Evolutionary conservation across 345 rosid species (phyloP).

Genomic region (Populus deltoides): DNA sequence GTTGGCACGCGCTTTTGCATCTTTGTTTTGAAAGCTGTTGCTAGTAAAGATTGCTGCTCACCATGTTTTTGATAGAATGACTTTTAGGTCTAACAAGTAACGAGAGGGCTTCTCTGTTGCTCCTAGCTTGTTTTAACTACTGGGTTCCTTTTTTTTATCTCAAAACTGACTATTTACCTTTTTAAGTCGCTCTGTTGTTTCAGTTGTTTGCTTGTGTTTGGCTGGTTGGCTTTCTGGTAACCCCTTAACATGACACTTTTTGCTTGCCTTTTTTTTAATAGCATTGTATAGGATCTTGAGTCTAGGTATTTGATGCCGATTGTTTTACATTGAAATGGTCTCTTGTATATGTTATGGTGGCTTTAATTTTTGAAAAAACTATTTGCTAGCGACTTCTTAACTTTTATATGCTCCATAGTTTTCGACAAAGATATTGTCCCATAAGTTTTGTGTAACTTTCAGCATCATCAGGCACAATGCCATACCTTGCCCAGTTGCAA

Average conservation of each 20-base stretch:
- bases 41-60: neutral
- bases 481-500: neutral
- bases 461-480: neutral
- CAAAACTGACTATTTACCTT: neutral
- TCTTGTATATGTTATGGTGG: neutral
- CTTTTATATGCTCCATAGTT: neutral
- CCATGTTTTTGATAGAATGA: conserved; percentile 21
- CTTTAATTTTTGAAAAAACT: neutral
- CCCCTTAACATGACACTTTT: neutral
- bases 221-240: neutral
- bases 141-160: neutral
- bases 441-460: neutral
- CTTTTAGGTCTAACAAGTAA: neutral
- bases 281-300: neutral
- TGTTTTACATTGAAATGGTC: neutral
- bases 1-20: neutral
- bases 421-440: neutral
- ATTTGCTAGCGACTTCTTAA: neutral
- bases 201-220: neutral
- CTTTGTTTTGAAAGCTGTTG: neutral
- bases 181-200: neutral
- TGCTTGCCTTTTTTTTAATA: neutral
- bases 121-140: neutral
- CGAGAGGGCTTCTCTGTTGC: neutral
- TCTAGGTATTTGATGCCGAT: neutral